These are phyloP conservation scores for Rhodomyrtus tomentosa DNA, from an alignment of 345 rosid species.

Conservation along the genomic window DNA sequence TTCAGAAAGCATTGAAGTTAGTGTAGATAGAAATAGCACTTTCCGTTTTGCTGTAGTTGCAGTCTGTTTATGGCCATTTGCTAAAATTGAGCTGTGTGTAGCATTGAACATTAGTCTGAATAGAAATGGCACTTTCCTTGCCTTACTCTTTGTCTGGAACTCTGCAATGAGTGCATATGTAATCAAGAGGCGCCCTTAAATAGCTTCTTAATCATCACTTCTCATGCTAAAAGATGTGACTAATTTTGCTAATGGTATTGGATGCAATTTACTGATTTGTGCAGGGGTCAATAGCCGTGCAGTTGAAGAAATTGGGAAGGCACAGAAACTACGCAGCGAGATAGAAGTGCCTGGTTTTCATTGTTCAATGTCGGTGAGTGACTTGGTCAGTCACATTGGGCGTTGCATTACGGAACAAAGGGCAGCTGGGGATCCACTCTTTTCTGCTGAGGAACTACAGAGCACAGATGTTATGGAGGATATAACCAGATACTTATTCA, in stretches of 20 bases:
- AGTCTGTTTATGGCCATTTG: background rate
- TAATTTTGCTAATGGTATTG: background rate
- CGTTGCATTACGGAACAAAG: slow-evolving; percentile 35
- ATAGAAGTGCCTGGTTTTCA: slow-evolving; percentile 35
- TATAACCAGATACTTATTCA: slow-evolving; percentile 36
- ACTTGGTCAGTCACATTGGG: slow-evolving; percentile 48
- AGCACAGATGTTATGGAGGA: slow-evolving; percentile 23
- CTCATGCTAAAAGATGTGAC: background rate
- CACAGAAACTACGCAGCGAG: slow-evolving; percentile 17
- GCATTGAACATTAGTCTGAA: too few species aligned
- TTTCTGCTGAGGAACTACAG: slow-evolving; percentile 16
- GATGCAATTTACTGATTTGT: background rate
- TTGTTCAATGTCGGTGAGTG: slow-evolving; percentile 42
- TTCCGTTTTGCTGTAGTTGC: background rate
- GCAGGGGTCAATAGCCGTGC: slow-evolving; percentile 28
- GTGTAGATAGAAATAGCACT: background rate
- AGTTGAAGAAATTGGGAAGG: slow-evolving; percentile 25
- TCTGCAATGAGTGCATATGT: background rate
- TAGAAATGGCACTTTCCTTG: background rate
- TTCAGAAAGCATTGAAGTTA: background rate
- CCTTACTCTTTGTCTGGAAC: background rate
- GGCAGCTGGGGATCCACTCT: slow-evolving; percentile 9
- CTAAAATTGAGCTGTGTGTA: background rate
- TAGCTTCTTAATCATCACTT: background rate
- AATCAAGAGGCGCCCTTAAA: background rate